Conservation (phyloP, 106 monocot species). For the Platanthera zijinensis region DNA sequence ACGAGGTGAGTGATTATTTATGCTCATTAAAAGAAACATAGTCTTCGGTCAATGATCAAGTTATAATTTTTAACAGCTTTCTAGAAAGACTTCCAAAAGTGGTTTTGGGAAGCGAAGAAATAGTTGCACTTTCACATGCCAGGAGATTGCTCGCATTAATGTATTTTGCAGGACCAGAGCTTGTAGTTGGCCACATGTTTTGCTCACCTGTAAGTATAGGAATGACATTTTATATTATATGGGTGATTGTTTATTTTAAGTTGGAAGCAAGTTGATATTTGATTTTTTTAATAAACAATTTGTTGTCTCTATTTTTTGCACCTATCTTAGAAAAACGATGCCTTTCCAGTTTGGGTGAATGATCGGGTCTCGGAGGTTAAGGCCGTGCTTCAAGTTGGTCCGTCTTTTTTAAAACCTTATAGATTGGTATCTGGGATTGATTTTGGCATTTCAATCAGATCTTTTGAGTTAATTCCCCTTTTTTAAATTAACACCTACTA, state of each 20-base stretch:
- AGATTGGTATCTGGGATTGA: too few relatives aligned
- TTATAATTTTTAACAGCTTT: conserved; percentile 38
- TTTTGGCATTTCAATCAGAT: too few relatives aligned
- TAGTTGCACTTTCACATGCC: conserved; percentile 64
- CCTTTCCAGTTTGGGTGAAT: too few relatives aligned
- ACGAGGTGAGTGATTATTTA: conserved; percentile 35
- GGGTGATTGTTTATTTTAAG: conserved; percentile 2
- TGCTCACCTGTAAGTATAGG: conserved; percentile 54
- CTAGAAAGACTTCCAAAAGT: conserved; percentile 57
- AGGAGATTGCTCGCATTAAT: conserved; percentile 69
- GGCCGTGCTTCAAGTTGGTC: too few relatives aligned
- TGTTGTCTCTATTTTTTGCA: not conserved
- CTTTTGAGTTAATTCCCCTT: too few relatives aligned
- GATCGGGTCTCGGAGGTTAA: too few relatives aligned
- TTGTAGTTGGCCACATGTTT: conserved; percentile 59
- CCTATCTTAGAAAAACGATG: not conserved
- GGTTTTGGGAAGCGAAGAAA: conserved; percentile 75
- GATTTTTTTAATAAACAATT: not conserved
- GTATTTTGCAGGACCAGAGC: conserved; percentile 80
- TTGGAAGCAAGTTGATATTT: not conserved
- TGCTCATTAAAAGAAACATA: conserved; percentile 7
- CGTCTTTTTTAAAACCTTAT: too few relatives aligned
- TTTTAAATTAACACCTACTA: too few relatives aligned
- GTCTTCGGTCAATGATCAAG: not conserved
- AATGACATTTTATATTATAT: not conserved